Conservation (phyloP, 2,329 filamentous ascomycete species). For the Clarireedia hainanense region DNA sequence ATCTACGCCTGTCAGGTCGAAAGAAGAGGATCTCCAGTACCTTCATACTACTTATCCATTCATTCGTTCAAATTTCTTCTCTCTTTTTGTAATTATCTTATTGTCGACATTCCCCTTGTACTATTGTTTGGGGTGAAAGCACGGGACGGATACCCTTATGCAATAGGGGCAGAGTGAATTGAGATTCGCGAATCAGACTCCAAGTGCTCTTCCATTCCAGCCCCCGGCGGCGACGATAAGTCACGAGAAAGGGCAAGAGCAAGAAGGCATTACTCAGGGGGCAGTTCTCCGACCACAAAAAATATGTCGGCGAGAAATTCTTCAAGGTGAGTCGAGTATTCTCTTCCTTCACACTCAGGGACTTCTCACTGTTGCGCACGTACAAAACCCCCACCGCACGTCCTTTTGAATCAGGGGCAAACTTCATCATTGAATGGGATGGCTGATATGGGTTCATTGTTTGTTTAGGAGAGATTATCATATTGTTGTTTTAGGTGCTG, state of each 20-base stretch:
- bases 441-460: background rate
- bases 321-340: background rate
- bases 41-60: background rate
- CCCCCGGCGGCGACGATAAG: background rate
- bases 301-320: conserved; percentile 5
- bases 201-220: background rate
- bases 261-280: background rate
- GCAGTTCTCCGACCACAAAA: background rate
- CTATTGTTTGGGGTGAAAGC: no score
- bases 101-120: background rate
- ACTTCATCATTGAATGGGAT: background rate
- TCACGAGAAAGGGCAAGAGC: background rate
- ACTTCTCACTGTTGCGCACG: background rate
- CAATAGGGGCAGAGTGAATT: no score
- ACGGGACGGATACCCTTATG: no score
- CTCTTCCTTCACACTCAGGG: background rate
- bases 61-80: background rate
- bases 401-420: conserved; percentile 9
- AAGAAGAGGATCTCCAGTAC: background rate
- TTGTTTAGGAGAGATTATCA: conserved; percentile 50
- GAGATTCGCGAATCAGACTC: no score
- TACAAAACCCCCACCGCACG: background rate
- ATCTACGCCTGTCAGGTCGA: background rate
- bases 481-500: conserved; percentile 58
- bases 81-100: background rate